Evolutionary conservation across 2,329 filamentous ascomycete genomes (phyloP).

Genomic region (Gliomastix tumulicola): DNA sequence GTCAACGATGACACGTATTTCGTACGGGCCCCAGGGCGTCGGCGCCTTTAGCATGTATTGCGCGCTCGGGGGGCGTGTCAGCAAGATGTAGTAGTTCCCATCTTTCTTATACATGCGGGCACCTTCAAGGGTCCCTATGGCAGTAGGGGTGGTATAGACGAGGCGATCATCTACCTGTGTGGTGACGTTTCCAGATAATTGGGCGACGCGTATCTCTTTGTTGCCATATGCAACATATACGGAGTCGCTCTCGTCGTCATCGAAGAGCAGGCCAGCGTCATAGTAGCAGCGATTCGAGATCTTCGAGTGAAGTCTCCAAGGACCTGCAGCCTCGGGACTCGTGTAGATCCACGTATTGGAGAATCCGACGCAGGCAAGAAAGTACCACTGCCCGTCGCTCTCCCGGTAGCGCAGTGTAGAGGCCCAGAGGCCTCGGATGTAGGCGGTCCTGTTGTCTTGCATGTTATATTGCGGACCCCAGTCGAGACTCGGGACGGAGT

Average conservation of each 20-base stretch:
- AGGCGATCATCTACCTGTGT: slow-evolving; percentile 31
- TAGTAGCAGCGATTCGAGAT: slow-evolving; percentile 40
- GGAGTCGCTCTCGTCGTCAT: slow-evolving; percentile 48
- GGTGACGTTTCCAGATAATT: slow-evolving; percentile 39
- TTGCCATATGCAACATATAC: slow-evolving; percentile 50
- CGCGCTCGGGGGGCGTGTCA: slow-evolving; percentile 32
- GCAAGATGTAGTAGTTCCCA: slow-evolving; percentile 46
- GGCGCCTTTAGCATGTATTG: slow-evolving; percentile 40
- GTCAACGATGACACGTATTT: slow-evolving; percentile 25
- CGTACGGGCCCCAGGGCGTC: slow-evolving; percentile 42
- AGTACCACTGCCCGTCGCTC: slow-evolving; percentile 41
- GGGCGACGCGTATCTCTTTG: slow-evolving; percentile 37
- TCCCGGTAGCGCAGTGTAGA: slow-evolving; percentile 37
- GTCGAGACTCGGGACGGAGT: slow-evolving; percentile 34
- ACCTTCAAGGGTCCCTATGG: slow-evolving; percentile 35
- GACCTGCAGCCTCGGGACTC: slow-evolving; percentile 26
- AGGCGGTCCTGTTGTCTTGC: slow-evolving; percentile 28
- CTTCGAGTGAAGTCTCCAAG: slow-evolving; percentile 30
- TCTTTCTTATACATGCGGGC: slow-evolving; percentile 48
- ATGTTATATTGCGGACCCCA: slow-evolving; percentile 43
- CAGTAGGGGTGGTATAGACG: slow-evolving; percentile 16
- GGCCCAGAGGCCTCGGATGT: slow-evolving; percentile 39
- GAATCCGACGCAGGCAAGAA: slow-evolving; percentile 45
- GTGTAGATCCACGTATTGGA: slow-evolving; percentile 45
- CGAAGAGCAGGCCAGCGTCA: slow-evolving; percentile 45